phyloP scores from a whole-genome alignment of 169 alveolate species.

The Toxoplasma gondii region DNA sequence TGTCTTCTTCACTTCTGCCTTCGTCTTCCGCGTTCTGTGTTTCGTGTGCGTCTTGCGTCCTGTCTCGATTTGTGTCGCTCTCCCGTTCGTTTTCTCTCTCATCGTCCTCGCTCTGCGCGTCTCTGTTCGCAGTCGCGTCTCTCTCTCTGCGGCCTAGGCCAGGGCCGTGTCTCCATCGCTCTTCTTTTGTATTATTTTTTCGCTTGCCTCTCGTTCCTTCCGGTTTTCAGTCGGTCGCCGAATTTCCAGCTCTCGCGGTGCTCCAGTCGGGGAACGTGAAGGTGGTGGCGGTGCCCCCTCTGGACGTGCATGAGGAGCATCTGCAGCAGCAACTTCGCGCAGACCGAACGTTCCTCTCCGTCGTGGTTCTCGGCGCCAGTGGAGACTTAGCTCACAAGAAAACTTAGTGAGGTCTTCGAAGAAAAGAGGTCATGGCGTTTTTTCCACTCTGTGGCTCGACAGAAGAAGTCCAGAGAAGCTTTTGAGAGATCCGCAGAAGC shows the following conservation, averaged over 20 bases:
- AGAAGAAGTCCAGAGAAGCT: no score
- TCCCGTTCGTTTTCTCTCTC: not conserved
- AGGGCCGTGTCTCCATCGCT: not conserved
- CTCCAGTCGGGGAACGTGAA: conserved; percentile 38
- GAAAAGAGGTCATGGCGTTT: not conserved
- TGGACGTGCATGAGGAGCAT: conserved; percentile 42
- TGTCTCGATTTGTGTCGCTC: no score
- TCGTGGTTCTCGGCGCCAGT: conserved; percentile 76
- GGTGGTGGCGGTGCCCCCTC: conserved; percentile 65
- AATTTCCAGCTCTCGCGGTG: conserved; percentile 58
- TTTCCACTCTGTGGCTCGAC: not conserved
- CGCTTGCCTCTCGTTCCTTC: not conserved
- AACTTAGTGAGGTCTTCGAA: conserved; percentile 64
- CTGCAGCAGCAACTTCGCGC: conserved; percentile 21
- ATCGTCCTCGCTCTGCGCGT: not conserved
- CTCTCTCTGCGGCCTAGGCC: no score
- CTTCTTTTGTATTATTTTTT: no score
- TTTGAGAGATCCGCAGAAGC: no score
- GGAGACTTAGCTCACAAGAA: conserved; percentile 79
- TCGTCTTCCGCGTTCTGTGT: not conserved
- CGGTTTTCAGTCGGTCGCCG: conserved; percentile 41
- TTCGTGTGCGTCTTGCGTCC: not conserved
- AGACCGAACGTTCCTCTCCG: conserved; percentile 65
- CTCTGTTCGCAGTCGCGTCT: no score
- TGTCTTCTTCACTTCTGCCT: not conserved